A percentile compares a stretch with the other conserved stretches of the same genome.
These are phyloP conservation scores for Exophiala dermatitidis DNA, from an alignment of 2,329 filamentous ascomycete species.

Conservation along the genomic window DNA sequence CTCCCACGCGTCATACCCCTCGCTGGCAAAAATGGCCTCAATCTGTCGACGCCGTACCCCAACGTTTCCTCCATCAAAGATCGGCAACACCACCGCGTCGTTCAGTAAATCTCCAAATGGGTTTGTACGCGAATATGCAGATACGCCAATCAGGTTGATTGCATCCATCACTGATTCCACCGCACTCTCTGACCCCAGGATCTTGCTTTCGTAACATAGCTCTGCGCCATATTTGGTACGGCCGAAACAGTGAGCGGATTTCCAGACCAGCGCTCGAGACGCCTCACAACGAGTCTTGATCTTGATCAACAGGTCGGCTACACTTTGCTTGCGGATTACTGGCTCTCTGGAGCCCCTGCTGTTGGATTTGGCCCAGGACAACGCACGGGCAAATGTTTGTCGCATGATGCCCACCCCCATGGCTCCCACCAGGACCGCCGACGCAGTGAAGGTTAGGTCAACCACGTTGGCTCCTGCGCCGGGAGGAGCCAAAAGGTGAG, in stretches of 20 bases:
- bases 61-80: slow-evolving; percentile 51
- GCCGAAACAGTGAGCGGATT: slow-evolving; percentile 42
- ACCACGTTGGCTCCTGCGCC: slow-evolving; percentile 41
- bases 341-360: slow-evolving; percentile 40
- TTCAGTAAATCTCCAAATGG: slow-evolving; percentile 42
- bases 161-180: slow-evolving; percentile 45
- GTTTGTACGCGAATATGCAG: slow-evolving; percentile 37
- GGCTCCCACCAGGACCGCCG: slow-evolving; percentile 47
- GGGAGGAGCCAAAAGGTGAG: slow-evolving; percentile 42
- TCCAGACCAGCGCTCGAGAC: slow-evolving; percentile 47
- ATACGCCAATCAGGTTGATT: slow-evolving; percentile 49
- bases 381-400: slow-evolving; percentile 46
- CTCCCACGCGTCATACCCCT: slow-evolving; percentile 44
- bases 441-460: slow-evolving; percentile 39
- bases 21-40: slow-evolving; percentile 34
- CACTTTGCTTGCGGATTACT: slow-evolving; percentile 45
- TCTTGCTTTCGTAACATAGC: slow-evolving; percentile 45
- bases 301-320: slow-evolving; percentile 47
- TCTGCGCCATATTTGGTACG: slow-evolving; percentile 41
- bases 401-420: slow-evolving; percentile 51
- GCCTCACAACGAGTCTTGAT: slow-evolving; percentile 49
- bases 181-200: slow-evolving; percentile 46
- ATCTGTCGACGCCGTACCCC: slow-evolving; percentile 43
- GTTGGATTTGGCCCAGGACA: slow-evolving; percentile 46
- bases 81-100: slow-evolving; percentile 42